Conservation (phyloP, 352 stramenopile genomes). For the Plasmopara halstedii region DNA sequence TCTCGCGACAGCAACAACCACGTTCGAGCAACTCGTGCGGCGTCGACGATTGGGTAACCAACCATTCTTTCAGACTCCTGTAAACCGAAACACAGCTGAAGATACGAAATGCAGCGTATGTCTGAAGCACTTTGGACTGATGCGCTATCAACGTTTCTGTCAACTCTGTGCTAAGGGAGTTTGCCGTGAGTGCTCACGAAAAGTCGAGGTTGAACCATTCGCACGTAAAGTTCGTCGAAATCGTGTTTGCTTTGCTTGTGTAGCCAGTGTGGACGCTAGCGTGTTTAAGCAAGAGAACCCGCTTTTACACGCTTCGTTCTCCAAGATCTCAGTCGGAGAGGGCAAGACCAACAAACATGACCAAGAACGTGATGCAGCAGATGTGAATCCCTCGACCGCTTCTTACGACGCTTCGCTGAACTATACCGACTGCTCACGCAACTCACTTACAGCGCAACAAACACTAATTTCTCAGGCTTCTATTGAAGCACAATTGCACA, state of each 20-base stretch:
- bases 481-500: conserved; percentile 11
- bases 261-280: conserved; percentile 43
- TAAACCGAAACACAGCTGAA: conserved; percentile 12
- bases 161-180: conserved; percentile 56
- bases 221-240: conserved; percentile 38
- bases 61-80: conserved; percentile 33
- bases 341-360: background rate
- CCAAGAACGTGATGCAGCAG: conserved; percentile 2
- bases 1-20: conserved; percentile 35
- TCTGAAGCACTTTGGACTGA: conserved; percentile 37
- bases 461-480: background rate
- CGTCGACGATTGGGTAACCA: conserved; percentile 52
- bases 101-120: conserved; percentile 42
- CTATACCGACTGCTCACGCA: background rate
- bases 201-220: conserved; percentile 59
- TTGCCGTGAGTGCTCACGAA: conserved; percentile 54
- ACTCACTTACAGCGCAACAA: conserved; percentile 7
- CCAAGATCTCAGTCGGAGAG: conserved; percentile 7
- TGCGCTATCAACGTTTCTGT: conserved; percentile 51
- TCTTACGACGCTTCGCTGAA: conserved; percentile 22
- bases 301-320: conserved; percentile 15
- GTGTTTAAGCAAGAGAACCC: conserved; percentile 32
- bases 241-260: conserved; percentile 54
- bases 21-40: conserved; percentile 50
- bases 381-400: conserved; percentile 16